Conservation (phyloP, 2,329 filamentous ascomycete genomes). For the Phoma sp. region DNA sequence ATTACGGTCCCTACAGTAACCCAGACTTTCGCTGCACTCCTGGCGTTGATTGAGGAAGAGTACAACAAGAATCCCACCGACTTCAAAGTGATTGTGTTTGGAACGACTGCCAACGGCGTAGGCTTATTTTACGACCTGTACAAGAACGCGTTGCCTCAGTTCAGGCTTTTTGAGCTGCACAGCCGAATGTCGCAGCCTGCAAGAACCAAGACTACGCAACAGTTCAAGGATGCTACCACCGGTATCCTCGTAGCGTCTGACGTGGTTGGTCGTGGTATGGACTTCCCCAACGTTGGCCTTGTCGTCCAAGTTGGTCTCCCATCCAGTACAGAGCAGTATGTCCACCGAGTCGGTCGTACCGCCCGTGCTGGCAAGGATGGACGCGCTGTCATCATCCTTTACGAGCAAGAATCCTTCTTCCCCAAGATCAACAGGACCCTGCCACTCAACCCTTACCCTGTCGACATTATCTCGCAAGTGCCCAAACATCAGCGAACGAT, state of each 20-base stretch:
- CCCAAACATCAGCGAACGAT: constrained; percentile 42
- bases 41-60: constrained; percentile 56
- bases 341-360: constrained; percentile 53
- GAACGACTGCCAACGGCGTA: constrained; percentile 56
- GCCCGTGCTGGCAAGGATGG: constrained; percentile 57
- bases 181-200: constrained; percentile 53
- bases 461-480: constrained; percentile 49
- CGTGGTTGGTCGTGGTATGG: constrained; percentile 59
- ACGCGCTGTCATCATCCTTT: constrained; percentile 62
- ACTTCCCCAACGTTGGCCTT: constrained; percentile 59
- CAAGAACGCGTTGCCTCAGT: constrained; percentile 40
- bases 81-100: constrained; percentile 58
- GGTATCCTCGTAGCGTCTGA: constrained; percentile 62
- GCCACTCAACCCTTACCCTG: constrained; percentile 59
- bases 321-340: constrained; percentile 57
- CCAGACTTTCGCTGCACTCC: constrained; percentile 56
- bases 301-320: constrained; percentile 61
- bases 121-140: constrained; percentile 53
- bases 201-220: constrained; percentile 53
- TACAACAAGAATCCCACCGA: constrained; percentile 46
- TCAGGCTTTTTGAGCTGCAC: constrained; percentile 53
- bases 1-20: constrained; percentile 53
- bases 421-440: constrained; percentile 57
- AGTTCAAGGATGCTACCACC: constrained; percentile 54
- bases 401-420: constrained; percentile 61